A percentile compares a stretch with the other conserved stretches of the same genome.
phyloP scores from a whole-genome alignment of 176 grass and related monocot species.

The Raddia guianensis region DNA sequence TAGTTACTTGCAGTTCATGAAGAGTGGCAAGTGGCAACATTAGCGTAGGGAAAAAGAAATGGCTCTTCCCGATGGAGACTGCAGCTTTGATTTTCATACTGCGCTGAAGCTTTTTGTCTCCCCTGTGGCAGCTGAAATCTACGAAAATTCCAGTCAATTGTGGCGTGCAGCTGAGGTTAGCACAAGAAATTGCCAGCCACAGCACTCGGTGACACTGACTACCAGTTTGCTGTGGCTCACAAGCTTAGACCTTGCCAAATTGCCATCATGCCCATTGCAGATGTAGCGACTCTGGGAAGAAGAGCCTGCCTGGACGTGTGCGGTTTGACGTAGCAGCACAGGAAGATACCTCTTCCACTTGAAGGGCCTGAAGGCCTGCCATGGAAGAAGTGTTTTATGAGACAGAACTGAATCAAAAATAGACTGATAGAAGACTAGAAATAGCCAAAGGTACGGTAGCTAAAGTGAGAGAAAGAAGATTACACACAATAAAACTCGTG shows the following conservation, averaged over 20 bases:
- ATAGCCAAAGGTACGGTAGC: background rate
- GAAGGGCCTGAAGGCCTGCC: background rate
- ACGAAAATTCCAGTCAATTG: conserved; percentile 20
- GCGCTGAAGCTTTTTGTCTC: background rate
- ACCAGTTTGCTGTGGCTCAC: background rate
- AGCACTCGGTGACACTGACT: conserved; percentile 7
- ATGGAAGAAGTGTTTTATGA: background rate
- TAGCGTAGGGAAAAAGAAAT: background rate
- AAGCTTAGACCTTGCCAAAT: background rate
- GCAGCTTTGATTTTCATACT: conserved; percentile 13
- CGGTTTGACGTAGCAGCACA: background rate
- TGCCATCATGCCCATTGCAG: background rate
- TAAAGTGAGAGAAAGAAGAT: background rate
- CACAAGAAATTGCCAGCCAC: background rate
- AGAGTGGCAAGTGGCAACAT: background rate
- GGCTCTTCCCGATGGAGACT: conserved; percentile 25
- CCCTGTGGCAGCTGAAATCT: background rate
- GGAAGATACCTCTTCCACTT: background rate
- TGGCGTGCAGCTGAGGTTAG: conserved; percentile 12
- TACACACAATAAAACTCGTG: background rate
- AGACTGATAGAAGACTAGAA: background rate
- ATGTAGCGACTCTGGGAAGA: background rate
- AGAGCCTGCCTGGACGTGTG: background rate
- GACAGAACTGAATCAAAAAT: conserved; percentile 1
- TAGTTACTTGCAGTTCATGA: background rate